Evolutionary conservation across 2,329 filamentous ascomycete genomes (phyloP), one percentile per base, ranked within the genome.

Genomic region (Tolypocladium album): DNA sequence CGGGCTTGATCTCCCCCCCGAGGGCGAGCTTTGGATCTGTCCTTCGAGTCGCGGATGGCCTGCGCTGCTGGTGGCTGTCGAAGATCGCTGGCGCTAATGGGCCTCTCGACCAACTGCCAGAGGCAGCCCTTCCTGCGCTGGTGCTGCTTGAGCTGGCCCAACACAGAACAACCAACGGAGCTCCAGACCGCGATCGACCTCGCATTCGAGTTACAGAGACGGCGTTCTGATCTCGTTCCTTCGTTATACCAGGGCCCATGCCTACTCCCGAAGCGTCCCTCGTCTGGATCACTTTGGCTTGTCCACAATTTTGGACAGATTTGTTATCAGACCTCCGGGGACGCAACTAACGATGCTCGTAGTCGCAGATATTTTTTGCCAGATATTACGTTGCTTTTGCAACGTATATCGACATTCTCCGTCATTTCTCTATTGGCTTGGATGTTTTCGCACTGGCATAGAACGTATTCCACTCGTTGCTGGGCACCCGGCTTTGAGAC

Each of bases 361-460:
- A 61, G 50, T 38, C 56, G 57, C 58, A 62, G 43, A 8, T 61
- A n/a, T n/a, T n/a, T 65, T 69, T 31, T 75, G 73, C 74, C 72
- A 75, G 73, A 66, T 70, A 63, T 60, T 67, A 64, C 67, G 63
- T 68, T 69, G 70, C 64, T 66, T 65, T 64, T 63, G 67, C 67
- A 63, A 61, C 65, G 70, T 71, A 68, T 68, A 80, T 81, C 78
- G 79, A 76, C 79, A 76, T 79, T 74, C 76, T 76, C 70, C 64
- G 74, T 72, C 74, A 75, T 63, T 67, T 70, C 69, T 67, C 71
- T 67, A 73, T 79, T 77, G 78, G 71, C 76, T 69, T 76, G 75
- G 72, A 75, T 78, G 78, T 82, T 79, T 81, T 81, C 78, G 77
- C 78, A 72, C 78, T 82, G 80, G 79, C 80, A 80, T 72, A 81